Evolutionary conservation across 148 eudicot species (phyloP).

Genomic region (Salicornia ramosissima): DNA sequence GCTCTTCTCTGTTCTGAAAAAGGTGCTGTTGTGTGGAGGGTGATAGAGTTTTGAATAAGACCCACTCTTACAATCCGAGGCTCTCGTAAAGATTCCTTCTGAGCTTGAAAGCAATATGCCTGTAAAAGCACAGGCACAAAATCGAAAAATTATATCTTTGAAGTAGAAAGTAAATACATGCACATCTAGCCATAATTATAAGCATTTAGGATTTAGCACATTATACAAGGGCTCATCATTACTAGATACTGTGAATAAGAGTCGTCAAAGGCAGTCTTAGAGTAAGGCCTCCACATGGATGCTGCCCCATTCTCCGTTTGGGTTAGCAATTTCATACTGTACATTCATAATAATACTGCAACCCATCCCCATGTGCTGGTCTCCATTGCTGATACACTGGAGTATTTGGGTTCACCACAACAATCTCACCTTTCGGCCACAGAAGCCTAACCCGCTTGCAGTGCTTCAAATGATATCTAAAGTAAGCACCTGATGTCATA

Average conservation of each 20-base stretch:
- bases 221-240: background rate
- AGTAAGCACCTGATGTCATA: too few species aligned
- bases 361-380: too few species aligned
- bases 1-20: slow-evolving; percentile 61
- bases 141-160: background rate
- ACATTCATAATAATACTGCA: too few species aligned
- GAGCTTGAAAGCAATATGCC: slow-evolving; percentile 79
- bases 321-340: too few species aligned
- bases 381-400: too few species aligned
- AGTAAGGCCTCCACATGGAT: too few species aligned
- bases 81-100: slow-evolving; percentile 69
- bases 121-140: slow-evolving; percentile 15
- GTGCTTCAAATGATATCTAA: too few species aligned
- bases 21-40: slow-evolving; percentile 72
- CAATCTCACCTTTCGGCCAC: too few species aligned
- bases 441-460: too few species aligned
- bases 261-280: background rate
- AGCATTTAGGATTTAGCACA: background rate
- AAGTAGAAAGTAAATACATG: background rate
- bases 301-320: too few species aligned
- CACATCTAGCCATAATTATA: background rate
- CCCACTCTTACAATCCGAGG: slow-evolving; percentile 83
- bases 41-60: slow-evolving; percentile 75
- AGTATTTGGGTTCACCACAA: too few species aligned
- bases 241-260: background rate